Conservation (phyloP, 1,284 basidiomycete genomes). For the Phylloporus sp. region DNA sequence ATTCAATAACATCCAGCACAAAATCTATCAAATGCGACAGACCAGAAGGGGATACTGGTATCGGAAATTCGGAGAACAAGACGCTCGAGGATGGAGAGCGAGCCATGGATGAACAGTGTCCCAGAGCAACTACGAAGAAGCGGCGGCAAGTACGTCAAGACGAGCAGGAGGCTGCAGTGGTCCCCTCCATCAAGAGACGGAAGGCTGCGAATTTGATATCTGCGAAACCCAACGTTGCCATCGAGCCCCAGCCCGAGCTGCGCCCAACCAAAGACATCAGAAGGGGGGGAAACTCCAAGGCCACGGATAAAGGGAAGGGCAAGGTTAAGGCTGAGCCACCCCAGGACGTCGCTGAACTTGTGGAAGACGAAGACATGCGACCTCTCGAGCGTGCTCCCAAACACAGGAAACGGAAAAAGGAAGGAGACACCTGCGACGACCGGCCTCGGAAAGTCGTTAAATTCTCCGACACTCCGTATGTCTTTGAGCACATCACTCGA, state of each 20-base stretch:
- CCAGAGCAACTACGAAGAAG: constrained; percentile 7
- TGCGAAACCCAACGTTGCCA: neutral
- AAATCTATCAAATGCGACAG: neutral
- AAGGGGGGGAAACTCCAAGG: neutral
- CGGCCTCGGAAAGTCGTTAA: constrained; percentile 28
- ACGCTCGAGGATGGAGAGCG: neutral
- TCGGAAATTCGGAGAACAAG: constrained; percentile 4
- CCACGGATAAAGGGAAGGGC: neutral
- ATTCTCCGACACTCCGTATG: constrained; percentile 19
- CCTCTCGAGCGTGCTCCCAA: constrained; percentile 7
- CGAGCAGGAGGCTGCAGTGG: neutral
- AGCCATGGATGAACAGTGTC: neutral
- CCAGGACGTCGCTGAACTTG: neutral
- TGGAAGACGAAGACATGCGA: constrained; percentile 9
- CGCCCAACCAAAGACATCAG: neutral
- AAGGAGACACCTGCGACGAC: constrained; percentile 25
- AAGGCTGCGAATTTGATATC: neutral
- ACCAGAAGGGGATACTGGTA: neutral
- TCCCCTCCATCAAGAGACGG: constrained; percentile 15
- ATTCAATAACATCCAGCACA: neutral
- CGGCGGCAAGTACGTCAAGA: constrained; percentile 2
- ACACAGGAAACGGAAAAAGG: constrained; percentile 25
- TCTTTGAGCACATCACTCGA: neutral
- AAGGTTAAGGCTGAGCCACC: neutral
- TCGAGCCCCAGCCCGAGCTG: neutral